phyloP scores from a whole-genome alignment of 768 basidiomycete genomes.

The Boletellus ananas region DNA sequence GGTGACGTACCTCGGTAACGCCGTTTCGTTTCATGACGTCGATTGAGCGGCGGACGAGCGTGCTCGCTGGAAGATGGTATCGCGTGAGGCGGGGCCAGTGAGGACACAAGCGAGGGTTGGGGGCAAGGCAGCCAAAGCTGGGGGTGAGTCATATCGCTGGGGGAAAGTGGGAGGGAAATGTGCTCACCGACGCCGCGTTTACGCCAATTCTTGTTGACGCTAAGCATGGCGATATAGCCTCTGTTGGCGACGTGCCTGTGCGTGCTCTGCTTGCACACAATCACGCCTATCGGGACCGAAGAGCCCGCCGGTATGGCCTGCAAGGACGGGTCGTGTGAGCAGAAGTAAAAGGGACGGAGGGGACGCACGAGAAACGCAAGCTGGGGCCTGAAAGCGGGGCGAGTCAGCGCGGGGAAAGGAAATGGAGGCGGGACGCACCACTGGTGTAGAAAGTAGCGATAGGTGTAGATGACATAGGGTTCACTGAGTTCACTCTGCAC shows the following conservation, averaged over 20 bases:
- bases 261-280: conserved; percentile 95
- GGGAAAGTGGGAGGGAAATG: not conserved
- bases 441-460: conserved; percentile 93
- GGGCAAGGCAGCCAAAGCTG: conserved; percentile 1
- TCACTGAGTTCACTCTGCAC: conserved; percentile 92
- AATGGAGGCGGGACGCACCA: conserved; percentile 57
- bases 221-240: conserved; percentile 98
- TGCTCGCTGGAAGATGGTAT: conserved; percentile 56
- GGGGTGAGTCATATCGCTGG: not conserved
- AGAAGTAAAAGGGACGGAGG: too few species aligned
- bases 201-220: conserved; percentile 78
- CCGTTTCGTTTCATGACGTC: conserved; percentile 78
- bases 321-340: not conserved
- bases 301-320: conserved; percentile 29
- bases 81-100: conserved; percentile 17
- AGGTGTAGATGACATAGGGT: conserved; percentile 95
- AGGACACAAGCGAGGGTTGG: not conserved
- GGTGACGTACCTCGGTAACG: conserved; percentile 73
- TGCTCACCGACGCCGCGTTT: conserved; percentile 88
- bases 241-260: conserved; percentile 74
- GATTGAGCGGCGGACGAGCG: conserved; percentile 79
- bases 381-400: conserved; percentile 63
- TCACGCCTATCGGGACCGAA: conserved; percentile 75
- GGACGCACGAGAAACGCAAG: conserved; percentile 68
- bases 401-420: conserved; percentile 3